These are phyloP conservation scores for Mallotus japonicus DNA, from an alignment of 441 rosid genomes.

Conservation along the genomic window DNA sequence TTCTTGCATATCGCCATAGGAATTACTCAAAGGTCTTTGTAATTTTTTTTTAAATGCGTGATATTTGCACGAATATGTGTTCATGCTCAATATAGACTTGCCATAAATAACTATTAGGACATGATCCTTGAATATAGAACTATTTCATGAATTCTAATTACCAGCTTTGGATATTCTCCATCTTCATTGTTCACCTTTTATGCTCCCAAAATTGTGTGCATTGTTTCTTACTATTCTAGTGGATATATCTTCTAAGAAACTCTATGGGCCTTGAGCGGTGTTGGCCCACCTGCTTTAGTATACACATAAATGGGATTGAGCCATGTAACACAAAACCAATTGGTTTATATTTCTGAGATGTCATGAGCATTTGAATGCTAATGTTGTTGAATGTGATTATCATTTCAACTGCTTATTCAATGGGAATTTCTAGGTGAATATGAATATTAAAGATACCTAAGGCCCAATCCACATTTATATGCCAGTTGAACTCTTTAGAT, in stretches of 20 bases:
- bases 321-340: too few relatives aligned
- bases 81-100: neutral
- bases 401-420: too few relatives aligned
- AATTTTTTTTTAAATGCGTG: neutral
- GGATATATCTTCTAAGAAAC: neutral
- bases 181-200: neutral
- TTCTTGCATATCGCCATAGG: slow-evolving; percentile 97
- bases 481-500: too few relatives aligned
- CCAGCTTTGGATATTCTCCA: neutral
- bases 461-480: too few relatives aligned
- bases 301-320: too few relatives aligned
- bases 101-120: neutral
- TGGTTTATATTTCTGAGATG: too few relatives aligned
- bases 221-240: neutral
- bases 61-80: slow-evolving; percentile 1
- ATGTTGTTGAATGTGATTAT: too few relatives aligned
- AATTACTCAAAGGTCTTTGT: slow-evolving; percentile 88
- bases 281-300: too few relatives aligned
- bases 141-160: neutral
- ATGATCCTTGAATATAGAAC: neutral
- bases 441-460: too few relatives aligned
- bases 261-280: too few relatives aligned
- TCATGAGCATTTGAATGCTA: too few relatives aligned
- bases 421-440: too few relatives aligned
- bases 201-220: neutral